Percentiles rank a stretch among this genome's conserved stretches.
Evolutionary conservation across 352 stramenopile genomes (phyloP).

Genomic region (Phytophthora melonis): DNA sequence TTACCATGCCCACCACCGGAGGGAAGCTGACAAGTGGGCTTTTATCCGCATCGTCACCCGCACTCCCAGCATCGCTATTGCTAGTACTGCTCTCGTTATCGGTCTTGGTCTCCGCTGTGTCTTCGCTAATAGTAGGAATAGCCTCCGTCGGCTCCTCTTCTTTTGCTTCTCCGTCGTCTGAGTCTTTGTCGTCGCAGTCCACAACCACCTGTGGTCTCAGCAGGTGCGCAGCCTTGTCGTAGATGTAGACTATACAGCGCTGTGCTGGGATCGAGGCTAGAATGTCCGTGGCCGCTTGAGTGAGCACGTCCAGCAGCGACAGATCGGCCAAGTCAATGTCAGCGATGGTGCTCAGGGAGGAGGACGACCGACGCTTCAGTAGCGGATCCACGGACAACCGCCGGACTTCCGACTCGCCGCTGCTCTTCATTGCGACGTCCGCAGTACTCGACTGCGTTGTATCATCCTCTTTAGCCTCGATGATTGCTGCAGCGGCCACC

Average conservation of each 20-base stretch:
- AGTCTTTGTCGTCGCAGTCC: slow-evolving; percentile 13
- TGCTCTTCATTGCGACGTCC: background rate
- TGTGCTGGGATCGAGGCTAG: slow-evolving; percentile 54
- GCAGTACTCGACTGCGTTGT: background rate
- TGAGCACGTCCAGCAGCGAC: slow-evolving; percentile 47
- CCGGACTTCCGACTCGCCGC: slow-evolving; percentile 6
- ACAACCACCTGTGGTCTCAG: slow-evolving; percentile 48
- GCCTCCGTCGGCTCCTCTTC: background rate
- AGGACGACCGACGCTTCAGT: slow-evolving; percentile 16
- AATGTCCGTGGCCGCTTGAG: slow-evolving; percentile 46
- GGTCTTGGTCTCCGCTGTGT: background rate
- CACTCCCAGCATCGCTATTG: background rate
- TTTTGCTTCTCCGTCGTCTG: background rate
- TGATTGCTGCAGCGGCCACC: background rate
- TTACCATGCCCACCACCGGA: slow-evolving; percentile 67
- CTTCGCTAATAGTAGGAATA: background rate
- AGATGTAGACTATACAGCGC: slow-evolving; percentile 62
- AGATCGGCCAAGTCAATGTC: slow-evolving; percentile 31
- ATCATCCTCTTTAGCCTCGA: background rate
- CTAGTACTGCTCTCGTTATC: background rate
- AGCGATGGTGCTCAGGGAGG: slow-evolving; percentile 5
- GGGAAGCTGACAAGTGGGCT: slow-evolving; percentile 46
- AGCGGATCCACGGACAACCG: slow-evolving; percentile 6
- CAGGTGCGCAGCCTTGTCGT: slow-evolving; percentile 59
- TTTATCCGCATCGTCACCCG: background rate